Base-by-base conservation (phyloP, 768 basidiomycete genomes). In the Termitomyces sp. region DNA sequence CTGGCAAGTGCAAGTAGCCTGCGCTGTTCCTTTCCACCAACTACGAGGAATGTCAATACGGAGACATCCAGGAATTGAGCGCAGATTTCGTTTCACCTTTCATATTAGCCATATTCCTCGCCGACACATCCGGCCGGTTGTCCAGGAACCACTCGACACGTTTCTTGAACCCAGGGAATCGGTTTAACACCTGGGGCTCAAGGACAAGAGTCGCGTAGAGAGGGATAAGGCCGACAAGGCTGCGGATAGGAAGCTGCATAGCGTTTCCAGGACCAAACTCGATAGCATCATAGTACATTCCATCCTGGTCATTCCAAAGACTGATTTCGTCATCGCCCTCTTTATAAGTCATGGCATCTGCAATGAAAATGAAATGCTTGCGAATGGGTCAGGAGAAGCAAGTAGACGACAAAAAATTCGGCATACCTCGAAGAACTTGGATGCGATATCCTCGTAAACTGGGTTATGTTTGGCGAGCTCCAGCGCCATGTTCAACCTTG, bases 141-240 rank as follows among this genome's bases (percentile, higher is more conserved):
- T 97, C 86, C 53, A 98, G 84, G 76, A 98, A 99, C 97, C 97
- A 98, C 59, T 99, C 93, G 84, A 99, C 85, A 39, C 97, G 85
- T 75, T 98, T 98, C 79, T 93, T 98, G 82, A 99, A 99, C 1
- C 97, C 95, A 8, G 95, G 95, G 78, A 98, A 91, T 30, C 90
- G 85, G 67, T 93, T 93, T 64, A 99, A 81, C 27, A 88, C 84
- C 6, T 86, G 76, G 2, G 97, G 95, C 69, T 98, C 97, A 37
- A 99, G 80, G 2, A 96, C 95, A 24, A 98, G 79, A 0, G 95
- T 98, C 8, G 89, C 97, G 70, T 96, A 98, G 20, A 98, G 81
- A 1, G 97, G 97, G 60, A 99, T 98, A 57, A 99, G 82, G n/a
- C 97, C 96, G 59, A 99, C 96, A 59, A 99, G 85, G 68, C 90